These are phyloP conservation scores for Ensete glaucum DNA, from an alignment of 176 grass and related monocot genomes.

Conservation along the genomic window DNA sequence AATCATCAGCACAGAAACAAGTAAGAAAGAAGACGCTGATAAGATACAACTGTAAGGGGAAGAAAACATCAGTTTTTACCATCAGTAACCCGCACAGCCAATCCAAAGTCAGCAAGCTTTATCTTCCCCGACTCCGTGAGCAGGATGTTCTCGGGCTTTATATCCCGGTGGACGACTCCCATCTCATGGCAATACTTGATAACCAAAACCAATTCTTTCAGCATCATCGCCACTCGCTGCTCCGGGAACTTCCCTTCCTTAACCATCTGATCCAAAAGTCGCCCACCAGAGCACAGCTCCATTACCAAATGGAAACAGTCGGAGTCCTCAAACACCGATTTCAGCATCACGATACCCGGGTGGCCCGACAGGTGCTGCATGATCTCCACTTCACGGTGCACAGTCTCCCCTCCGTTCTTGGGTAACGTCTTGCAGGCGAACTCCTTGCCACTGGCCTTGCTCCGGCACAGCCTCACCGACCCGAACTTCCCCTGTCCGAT, in stretches of 20 bases:
- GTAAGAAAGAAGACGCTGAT: too few relatives aligned
- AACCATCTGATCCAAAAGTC: conserved; percentile 56
- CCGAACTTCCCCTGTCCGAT: conserved; percentile 89
- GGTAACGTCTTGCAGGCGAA: conserved; percentile 81
- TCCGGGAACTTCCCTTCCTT: conserved; percentile 46
- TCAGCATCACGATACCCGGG: conserved; percentile 72
- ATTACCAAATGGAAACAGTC: conserved; percentile 74
- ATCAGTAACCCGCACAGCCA: conserved; percentile 66
- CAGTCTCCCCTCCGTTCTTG: conserved; percentile 87
- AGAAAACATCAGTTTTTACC: conserved; percentile 28
- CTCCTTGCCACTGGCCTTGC: conserved; percentile 30
- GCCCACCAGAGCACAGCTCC: conserved; percentile 71
- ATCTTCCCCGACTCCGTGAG: conserved; percentile 52
- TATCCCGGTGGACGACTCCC: conserved; percentile 89
- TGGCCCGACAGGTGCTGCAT: conserved; percentile 99
- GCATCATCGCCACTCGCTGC: conserved; percentile 45
- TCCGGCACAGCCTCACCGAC: conserved; percentile 74
- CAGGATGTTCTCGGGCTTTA: conserved; percentile 91
- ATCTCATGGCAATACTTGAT: conserved; percentile 93
- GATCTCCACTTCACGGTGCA: conserved; percentile 95
- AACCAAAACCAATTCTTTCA: conserved; percentile 59
- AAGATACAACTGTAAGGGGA: too few relatives aligned
- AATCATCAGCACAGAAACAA: too few relatives aligned
- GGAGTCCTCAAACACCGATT: conserved; percentile 73
- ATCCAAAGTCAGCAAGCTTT: conserved; percentile 86